A percentile compares a stretch with the other conserved stretches of the same genome.
Conservation (phyloP, 225 moss, liverwort and hornwort genomes). For the Straminergon stramineum region DNA sequence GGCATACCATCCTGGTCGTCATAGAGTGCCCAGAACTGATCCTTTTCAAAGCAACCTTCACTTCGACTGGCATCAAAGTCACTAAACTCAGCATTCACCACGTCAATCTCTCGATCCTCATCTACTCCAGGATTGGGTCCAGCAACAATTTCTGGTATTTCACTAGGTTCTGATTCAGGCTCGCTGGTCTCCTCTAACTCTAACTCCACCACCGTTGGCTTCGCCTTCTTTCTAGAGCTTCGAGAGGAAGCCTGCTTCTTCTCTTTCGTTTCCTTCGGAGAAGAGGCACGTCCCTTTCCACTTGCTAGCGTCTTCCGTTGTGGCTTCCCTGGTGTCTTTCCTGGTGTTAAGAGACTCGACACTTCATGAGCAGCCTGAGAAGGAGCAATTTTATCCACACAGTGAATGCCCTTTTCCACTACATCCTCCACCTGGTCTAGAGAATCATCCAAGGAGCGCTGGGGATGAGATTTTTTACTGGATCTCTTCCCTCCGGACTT, state of each 20-base stretch:
- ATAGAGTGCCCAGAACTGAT: conserved; percentile 47
- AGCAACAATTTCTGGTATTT: not conserved
- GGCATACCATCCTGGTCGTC: conserved; percentile 62
- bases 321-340: not conserved
- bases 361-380: conserved; percentile 6
- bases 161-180: not conserved
- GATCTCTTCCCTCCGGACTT: conserved; percentile 16
- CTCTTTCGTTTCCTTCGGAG: not conserved
- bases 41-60: not conserved
- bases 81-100: conserved; percentile 36
- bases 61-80: conserved; percentile 39
- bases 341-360: not conserved
- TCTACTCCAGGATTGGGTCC: not conserved
- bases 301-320: not conserved
- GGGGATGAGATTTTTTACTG: not conserved
- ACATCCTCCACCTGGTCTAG: conserved; percentile 29
- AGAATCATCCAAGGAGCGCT: conserved; percentile 22
- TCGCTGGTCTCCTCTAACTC: conserved; percentile 5
- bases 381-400: conserved; percentile 7
- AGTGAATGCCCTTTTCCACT: conserved; percentile 28
- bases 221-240: conserved; percentile 7
- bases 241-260: conserved; percentile 1
- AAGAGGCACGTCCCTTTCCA: not conserved
- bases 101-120: conserved; percentile 24
- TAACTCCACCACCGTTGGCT: not conserved